Evolutionary conservation across 2,329 filamentous ascomycete genomes (phyloP).

Genomic region (Coleophoma eucalyptorum): DNA sequence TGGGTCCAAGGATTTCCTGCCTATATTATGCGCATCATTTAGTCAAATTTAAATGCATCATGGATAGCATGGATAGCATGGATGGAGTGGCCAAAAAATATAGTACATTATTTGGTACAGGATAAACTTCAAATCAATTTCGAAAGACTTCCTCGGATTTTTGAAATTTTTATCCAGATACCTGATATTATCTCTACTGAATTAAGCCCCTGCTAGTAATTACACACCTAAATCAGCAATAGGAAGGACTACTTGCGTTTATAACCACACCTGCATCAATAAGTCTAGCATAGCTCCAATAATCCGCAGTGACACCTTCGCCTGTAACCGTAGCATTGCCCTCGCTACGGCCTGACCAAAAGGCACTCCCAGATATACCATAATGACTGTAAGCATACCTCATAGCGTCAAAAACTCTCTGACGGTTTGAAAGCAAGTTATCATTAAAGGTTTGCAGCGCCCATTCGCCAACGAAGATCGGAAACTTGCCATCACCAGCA

Average conservation of each 20-base stretch:
- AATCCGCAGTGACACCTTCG: conserved; percentile 9
- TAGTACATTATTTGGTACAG: too few species aligned
- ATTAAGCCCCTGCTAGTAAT: not conserved
- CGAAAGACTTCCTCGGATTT: too few species aligned
- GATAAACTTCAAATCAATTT: too few species aligned
- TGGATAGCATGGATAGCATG: too few species aligned
- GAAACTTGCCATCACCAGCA: conserved; percentile 21
- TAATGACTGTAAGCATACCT: conserved; percentile 28
- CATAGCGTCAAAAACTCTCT: conserved; percentile 26
- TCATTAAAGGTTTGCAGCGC: conserved; percentile 27
- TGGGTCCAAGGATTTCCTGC: too few species aligned
- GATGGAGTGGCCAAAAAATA: too few species aligned
- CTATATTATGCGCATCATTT: too few species aligned
- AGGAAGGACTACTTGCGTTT: not conserved
- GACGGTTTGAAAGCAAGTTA: conserved; percentile 26
- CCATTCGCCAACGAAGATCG: conserved; percentile 31
- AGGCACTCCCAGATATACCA: conserved; percentile 24
- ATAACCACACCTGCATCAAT: not conserved
- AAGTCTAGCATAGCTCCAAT: conserved; percentile 4
- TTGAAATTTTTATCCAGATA: too few species aligned
- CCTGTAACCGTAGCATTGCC: conserved; percentile 6
- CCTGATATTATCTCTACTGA: too few species aligned
- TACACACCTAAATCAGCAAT: not conserved
- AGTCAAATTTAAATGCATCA: too few species aligned
- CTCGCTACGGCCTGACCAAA: conserved; percentile 22